A percentile compares a stretch with the other conserved stretches of the same genome.
phyloP scores from a whole-genome alignment of 2,329 filamentous ascomycete species.

The Pseudogymnoascus sp. region DNA sequence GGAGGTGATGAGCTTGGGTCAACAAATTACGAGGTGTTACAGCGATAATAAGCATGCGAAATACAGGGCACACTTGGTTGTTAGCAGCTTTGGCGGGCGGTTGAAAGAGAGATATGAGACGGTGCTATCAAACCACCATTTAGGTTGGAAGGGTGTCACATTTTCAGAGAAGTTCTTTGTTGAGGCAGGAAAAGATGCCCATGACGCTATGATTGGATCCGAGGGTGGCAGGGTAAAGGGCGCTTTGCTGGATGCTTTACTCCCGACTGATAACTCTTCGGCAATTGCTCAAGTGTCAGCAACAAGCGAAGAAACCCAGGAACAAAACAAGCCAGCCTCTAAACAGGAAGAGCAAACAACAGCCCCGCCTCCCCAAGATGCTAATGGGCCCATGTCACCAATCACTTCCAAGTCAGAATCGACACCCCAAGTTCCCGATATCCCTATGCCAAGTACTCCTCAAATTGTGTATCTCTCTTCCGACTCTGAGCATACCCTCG shows the following conservation, averaged over 20 bases:
- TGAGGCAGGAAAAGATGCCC: constrained; percentile 56
- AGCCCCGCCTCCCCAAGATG: background rate
- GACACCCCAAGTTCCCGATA: background rate
- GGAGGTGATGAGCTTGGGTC: constrained; percentile 73
- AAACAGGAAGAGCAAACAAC: background rate
- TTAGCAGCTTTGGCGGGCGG: constrained; percentile 70
- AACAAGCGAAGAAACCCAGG: constrained; percentile 22
- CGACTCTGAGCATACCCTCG: constrained; percentile 80
- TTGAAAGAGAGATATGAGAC: constrained; percentile 75
- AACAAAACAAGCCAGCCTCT: background rate
- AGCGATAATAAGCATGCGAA: constrained; percentile 69
- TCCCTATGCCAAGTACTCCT: constrained; percentile 34
- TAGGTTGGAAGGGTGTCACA: constrained; percentile 69
- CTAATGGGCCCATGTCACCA: background rate
- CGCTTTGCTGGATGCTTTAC: constrained; percentile 15
- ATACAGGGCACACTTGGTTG: constrained; percentile 62
- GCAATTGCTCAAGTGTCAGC: constrained; percentile 20
- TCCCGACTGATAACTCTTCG: background rate
- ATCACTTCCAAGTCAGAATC: background rate
- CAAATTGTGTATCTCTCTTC: constrained; percentile 79
- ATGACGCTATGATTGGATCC: constrained; percentile 55
- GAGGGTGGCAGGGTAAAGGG: constrained; percentile 52
- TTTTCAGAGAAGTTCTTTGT: constrained; percentile 71
- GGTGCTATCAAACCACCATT: constrained; percentile 61
- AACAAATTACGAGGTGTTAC: constrained; percentile 81